Percentiles rank a stretch among this genome's conserved stretches.
phyloP scores from a whole-genome alignment of 768 basidiomycete genomes.

The Hericium coralloides region DNA sequence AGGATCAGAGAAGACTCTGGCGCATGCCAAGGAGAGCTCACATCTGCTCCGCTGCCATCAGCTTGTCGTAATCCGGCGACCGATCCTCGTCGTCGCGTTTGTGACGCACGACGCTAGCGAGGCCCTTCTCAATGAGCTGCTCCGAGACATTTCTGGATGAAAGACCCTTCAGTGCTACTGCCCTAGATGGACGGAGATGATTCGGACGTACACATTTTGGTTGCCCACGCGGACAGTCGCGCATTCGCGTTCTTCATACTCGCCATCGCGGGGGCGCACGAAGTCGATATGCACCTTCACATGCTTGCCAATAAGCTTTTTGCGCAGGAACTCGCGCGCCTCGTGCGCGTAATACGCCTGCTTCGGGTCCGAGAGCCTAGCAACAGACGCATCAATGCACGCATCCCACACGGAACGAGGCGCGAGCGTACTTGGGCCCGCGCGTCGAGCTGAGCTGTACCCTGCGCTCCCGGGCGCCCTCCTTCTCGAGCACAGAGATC shows the following conservation, averaged over 20 bases:
- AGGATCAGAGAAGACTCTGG: not conserved
- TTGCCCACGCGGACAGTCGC: conserved; percentile 82
- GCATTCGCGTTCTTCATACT: conserved; percentile 89
- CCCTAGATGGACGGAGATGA: not conserved
- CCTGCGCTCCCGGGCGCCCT: conserved; percentile 62
- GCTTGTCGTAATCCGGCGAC: conserved; percentile 92
- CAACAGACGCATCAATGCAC: not conserved
- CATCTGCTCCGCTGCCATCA: conserved; percentile 92
- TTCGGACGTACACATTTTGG: conserved; percentile 57
- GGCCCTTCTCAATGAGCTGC: conserved; percentile 87
- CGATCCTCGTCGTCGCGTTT: conserved; percentile 93
- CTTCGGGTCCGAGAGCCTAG: conserved; percentile 75
- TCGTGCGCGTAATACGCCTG: conserved; percentile 86
- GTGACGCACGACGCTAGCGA: conserved; percentile 86
- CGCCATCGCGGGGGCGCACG: conserved; percentile 83
- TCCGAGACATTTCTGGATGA: conserved; percentile 78
- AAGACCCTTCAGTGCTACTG: not conserved
- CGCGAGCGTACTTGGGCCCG: conserved; percentile 60
- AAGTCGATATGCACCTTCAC: conserved; percentile 86
- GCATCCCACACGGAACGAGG: not conserved
- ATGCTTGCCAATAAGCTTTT: conserved; percentile 84
- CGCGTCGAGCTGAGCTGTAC: conserved; percentile 84
- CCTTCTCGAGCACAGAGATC: conserved; percentile 71
- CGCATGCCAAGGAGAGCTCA: conserved; percentile 29
- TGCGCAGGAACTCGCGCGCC: conserved; percentile 87